Base-by-base conservation (phyloP, 2,329 filamentous ascomycete species). In the Xylaria digitata region DNA sequence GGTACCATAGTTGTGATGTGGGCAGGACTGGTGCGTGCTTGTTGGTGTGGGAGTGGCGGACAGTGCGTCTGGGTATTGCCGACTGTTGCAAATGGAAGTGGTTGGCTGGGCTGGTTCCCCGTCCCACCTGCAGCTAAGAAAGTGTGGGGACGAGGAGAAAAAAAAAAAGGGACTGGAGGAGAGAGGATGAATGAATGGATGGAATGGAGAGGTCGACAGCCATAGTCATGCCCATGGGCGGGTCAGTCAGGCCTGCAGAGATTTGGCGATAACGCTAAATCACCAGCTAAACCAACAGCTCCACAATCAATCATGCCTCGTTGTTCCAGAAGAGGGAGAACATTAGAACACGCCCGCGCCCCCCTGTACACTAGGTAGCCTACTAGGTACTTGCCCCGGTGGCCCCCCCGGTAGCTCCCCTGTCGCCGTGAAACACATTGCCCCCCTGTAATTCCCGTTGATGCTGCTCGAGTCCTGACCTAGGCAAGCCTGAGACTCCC, bases 391-490 rank as follows among this genome's bases (percentile, higher is more conserved):
- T 37, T 53, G 59, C 43, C 52, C 49, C 42, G 19, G 32, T 15
- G 2, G 55, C 3, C 13, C 21, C 48, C 62, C 61, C 53, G 54
- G 58, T 45, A 45, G 32, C 71, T 68, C 77, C 81, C 82, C 76
- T 77, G 80, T 77, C 78, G 75, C 74, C 79, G 81, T 86, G 84
- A 86, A 86, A 86, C 84, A 82, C 77, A 75, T 79, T 73, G 64
- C 71, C 80, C 82, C 82, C 83, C 81, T 85, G 82, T 73, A 81
- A 82, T 82, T 81, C 79, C 82, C 76, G 76, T 71, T 53, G 68
- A 65, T 23, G 62, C 71, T 71, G 67, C 67, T 71, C 75, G 75
- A 79, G 78, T 81, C 80, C 78, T 78, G 77, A 77, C 79, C 77
- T 73, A 76, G 81, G 72, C 78, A 81, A 77, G 80, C 78, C 81